Conservation (phyloP, 1,284 basidiomycete species). For the Crepidotus sp. region DNA sequence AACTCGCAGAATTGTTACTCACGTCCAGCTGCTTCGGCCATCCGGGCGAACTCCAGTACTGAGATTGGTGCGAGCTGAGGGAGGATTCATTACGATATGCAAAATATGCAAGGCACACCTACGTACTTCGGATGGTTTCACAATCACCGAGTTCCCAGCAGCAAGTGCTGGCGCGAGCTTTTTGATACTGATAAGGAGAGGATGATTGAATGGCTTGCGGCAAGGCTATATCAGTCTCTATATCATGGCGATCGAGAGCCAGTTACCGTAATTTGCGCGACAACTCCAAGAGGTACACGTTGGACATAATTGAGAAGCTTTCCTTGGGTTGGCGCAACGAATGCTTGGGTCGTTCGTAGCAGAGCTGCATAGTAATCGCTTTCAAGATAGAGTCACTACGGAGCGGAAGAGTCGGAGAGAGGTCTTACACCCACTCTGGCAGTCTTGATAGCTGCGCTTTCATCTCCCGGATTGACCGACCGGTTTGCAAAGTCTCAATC, state of each 20-base stretch:
- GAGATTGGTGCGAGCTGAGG: constrained; percentile 66
- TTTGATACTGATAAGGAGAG: constrained; percentile 74
- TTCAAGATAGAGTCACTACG: constrained; percentile 8
- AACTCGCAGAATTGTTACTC: constrained; percentile 17
- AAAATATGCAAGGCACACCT: neutral
- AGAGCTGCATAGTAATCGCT: constrained; percentile 73
- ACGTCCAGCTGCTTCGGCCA: constrained; percentile 62
- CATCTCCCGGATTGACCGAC: constrained; percentile 72
- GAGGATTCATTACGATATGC: neutral
- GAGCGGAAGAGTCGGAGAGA: neutral
- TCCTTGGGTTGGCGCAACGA: constrained; percentile 72
- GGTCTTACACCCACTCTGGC: constrained; percentile 72
- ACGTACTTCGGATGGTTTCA: constrained; percentile 73
- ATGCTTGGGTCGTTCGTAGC: constrained; percentile 57
- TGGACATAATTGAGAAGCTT: constrained; percentile 69
- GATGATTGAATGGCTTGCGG: constrained; percentile 72
- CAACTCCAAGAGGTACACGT: constrained; percentile 72
- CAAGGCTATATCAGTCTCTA: neutral
- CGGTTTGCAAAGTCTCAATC: constrained; percentile 69
- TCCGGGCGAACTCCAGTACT: constrained; percentile 63
- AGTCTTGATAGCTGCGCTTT: constrained; percentile 61
- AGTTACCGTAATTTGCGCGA: constrained; percentile 71
- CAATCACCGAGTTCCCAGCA: constrained; percentile 74
- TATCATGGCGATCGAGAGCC: neutral
- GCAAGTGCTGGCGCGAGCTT: constrained; percentile 81